A percentile compares a stretch with the other conserved stretches of the same genome.
Evolutionary conservation across 2,329 filamentous ascomycete genomes (phyloP).

Genomic region (Cyanodermella asteris): DNA sequence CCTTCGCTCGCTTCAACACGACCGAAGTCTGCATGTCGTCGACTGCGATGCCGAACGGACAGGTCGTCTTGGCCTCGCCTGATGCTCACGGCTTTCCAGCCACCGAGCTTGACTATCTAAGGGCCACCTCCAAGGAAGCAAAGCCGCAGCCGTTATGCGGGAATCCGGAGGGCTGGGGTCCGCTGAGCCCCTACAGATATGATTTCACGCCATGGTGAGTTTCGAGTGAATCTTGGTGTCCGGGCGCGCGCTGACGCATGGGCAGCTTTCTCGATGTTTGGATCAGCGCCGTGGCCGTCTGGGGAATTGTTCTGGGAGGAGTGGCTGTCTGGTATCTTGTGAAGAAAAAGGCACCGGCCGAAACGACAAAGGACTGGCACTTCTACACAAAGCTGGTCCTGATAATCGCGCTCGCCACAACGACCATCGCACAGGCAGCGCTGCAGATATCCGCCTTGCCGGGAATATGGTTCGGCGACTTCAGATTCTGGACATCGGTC

Average conservation of each 20-base stretch:
- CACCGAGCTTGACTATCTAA: conserved; percentile 40
- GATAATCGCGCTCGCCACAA: conserved; percentile 43
- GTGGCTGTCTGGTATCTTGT: conserved; percentile 63
- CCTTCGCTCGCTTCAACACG: too few relatives aligned
- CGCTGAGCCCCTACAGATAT: conserved; percentile 64
- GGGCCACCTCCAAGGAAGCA: conserved; percentile 15
- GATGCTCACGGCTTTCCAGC: too few relatives aligned
- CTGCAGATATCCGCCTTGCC: conserved; percentile 53
- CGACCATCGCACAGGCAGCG: conserved; percentile 48
- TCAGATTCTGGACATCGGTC: conserved; percentile 65
- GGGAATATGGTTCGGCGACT: conserved; percentile 54
- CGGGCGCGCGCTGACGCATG: too few relatives aligned
- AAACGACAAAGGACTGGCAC: conserved; percentile 64
- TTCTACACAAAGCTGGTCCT: conserved; percentile 77
- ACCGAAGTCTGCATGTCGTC: too few relatives aligned
- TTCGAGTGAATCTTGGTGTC: too few relatives aligned
- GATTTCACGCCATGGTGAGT: conserved; percentile 97
- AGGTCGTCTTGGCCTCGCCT: too few relatives aligned
- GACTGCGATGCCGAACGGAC: too few relatives aligned
- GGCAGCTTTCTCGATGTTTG: conserved; percentile 89
- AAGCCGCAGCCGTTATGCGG: conserved; percentile 57
- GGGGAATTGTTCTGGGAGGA: conserved; percentile 56
- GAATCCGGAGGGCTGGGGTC: conserved; percentile 88
- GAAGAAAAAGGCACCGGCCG: conserved; percentile 42
- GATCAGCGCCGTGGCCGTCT: conserved; percentile 55